Evolutionary conservation across 2,329 filamentous ascomycete species (phyloP), one percentile per base, ranked within the genome.

Genomic region (Basipetospora chlamydospora): DNA sequence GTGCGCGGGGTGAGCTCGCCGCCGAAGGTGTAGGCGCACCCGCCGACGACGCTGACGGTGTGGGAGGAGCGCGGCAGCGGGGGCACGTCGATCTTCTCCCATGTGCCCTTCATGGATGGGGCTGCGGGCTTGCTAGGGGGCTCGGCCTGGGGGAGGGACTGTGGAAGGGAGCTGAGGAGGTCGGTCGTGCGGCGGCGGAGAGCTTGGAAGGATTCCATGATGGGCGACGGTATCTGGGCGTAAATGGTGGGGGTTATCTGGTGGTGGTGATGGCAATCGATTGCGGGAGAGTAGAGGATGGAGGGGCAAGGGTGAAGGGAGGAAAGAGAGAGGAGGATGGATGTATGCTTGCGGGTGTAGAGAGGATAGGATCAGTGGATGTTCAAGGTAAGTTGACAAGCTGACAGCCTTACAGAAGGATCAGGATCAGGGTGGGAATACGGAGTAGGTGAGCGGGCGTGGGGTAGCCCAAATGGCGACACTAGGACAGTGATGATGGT

Each of bases 11-110:
- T 58, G 39, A 77, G 56, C 53, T 90, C 83, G 45, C 84, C 85
- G 41, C 85, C 84, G 49, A 86, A 92, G 47, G 92, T 64, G 54
- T 74, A 79, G 28, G 69, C 67, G 26, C 59, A 59, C 18, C 65
- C 59, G 23, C 59, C 59, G 32, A 77, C 52, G 31, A 78, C 66
- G 29, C 81, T 68, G 45, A 86, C 53, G 3, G 72, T 69, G 49
- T 90, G 83, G 1, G 82, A 86, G 2, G 83, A 88, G 37, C 82
- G 76, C 26, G 73, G 72, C 6, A 86, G 64, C 1, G 61, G 44
- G 3, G 69, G 64, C 23, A 70, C 49, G 28, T 63, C 51, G 46
- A 79, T 62, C 46, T 66, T 68, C 48, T 75, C 64, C 73, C 73
- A 78, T 35, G 71, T 75, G 25, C 64, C 73, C 45, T 64, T 70